A percentile compares a stretch with the other conserved stretches of the same genome.
These are phyloP conservation scores for Linanthus parryae DNA, from an alignment of 148 eudicot species.

Conservation along the genomic window DNA sequence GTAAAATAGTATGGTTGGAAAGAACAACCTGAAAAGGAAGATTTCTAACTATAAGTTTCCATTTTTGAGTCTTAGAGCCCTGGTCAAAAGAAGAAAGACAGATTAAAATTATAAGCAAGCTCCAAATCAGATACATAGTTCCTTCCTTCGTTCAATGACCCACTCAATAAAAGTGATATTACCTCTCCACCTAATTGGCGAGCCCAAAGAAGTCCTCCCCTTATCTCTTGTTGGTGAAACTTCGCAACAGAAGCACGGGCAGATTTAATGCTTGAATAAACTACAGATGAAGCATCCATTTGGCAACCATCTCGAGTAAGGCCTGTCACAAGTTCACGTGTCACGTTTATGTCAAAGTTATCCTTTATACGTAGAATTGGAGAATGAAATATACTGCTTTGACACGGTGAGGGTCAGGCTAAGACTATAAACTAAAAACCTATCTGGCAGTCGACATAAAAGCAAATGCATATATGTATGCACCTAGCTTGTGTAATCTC, in stretches of 20 bases:
- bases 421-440: too few species aligned
- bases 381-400: neutral
- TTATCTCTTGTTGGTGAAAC: constrained; percentile 71
- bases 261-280: constrained; percentile 75
- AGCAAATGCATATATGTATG: too few species aligned
- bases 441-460: too few species aligned
- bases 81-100: constrained; percentile 24
- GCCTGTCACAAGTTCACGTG: constrained; percentile 43
- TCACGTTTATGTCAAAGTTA: too few species aligned
- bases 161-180: constrained; percentile 2
- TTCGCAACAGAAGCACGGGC: constrained; percentile 79
- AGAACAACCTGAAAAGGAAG: constrained; percentile 79
- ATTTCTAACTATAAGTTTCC: constrained; percentile 91
- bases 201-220: constrained; percentile 79
- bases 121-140: neutral
- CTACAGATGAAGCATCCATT: constrained; percentile 68
- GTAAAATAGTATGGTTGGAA: neutral
- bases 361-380: too few species aligned
- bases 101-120: neutral
- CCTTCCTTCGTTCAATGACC: neutral
- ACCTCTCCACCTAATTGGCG: constrained; percentile 99
- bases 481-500: too few species aligned
- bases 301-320: constrained; percentile 90
- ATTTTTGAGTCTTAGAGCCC: constrained; percentile 91
- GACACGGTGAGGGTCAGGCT: too few species aligned